Base-by-base conservation (phyloP, 1,284 basidiomycete genomes). In the Porogramme epimiltina region DNA sequence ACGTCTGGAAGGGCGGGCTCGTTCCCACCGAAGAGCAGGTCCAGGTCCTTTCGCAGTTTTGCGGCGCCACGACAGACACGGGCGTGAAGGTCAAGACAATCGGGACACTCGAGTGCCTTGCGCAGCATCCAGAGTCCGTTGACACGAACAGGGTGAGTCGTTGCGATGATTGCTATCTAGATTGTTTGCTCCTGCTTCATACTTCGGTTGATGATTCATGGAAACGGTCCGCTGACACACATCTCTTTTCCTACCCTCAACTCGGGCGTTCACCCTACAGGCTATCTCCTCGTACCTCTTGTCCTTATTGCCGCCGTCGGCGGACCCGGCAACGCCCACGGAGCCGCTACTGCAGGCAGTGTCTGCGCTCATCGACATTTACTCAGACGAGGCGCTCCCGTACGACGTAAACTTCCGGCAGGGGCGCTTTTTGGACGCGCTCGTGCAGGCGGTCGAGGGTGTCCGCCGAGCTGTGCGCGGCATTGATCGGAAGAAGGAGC, bases 341-440 rank as follows among this genome's bases (percentile, higher is more conserved):
- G 95, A 98, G 65, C 78, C 87, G 0, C 76, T 91, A 50, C 77
- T 98, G 18, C 93, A 96, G 62, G 83, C 85, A 0, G 74, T 87
- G 26, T 95, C 96, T 33, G 91, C 90, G 23, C 70, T 98, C 43
- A 93, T 98, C 59, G 96, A 98, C 69, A 89, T 96, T 45, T 99
- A 92, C 70, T 93, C 95, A 2, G 96, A 99, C 72, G 97, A 99
- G 70, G 80, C 73, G 9, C 71, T 84, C 44, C 78, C 86, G 0
- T 97, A 91, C 68, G 95, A 99, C 70, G 62, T 80, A 51, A 89
- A 87, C 59, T 98, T 98, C 73, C 78, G 84, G 16, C 67, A 82
- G 41, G 79, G 66, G 16, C 61, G 58, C 28, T 70, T 66, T 48
- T 64, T 81, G 20, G 66, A 69, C 10, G 60, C 59, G 36, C 70